A percentile compares a stretch with the other conserved stretches of the same genome.
Evolutionary conservation across 495 filamentous ascomycete species (phyloP).

Genomic region (Xylaria acuta): DNA sequence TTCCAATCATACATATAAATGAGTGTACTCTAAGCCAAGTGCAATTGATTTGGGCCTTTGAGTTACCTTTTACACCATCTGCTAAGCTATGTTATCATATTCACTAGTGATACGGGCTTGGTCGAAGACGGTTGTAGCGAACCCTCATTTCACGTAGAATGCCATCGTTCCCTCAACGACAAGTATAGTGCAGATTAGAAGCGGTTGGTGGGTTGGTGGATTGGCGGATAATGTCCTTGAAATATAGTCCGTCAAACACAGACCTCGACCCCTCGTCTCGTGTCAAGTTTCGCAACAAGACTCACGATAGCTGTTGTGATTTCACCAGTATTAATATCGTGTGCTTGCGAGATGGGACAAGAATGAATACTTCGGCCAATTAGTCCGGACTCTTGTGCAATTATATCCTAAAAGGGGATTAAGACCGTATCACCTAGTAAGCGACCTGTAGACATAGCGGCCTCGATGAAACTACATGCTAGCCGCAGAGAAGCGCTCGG

Average conservation of each 20-base stretch:
- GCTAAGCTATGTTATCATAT: background rate
- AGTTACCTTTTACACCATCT: background rate
- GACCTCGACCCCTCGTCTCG: background rate
- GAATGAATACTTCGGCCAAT: background rate
- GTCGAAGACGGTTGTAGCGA: too few species aligned
- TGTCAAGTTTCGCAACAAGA: background rate
- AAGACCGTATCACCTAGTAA: background rate
- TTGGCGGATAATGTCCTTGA: background rate
- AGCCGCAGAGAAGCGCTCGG: background rate
- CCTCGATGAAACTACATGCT: background rate
- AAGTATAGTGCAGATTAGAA: background rate
- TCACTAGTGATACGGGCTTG: background rate
- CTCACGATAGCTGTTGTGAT: background rate
- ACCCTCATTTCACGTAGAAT: background rate
- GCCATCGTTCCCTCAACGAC: background rate
- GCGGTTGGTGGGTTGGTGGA: background rate
- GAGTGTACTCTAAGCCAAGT: background rate
- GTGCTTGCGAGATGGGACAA: background rate
- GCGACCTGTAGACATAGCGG: background rate
- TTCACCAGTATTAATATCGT: background rate
- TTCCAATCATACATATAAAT: background rate
- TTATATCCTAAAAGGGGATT: background rate
- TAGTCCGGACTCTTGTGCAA: background rate
- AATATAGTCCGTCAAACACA: background rate
- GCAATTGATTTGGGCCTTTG: background rate